These are phyloP conservation scores for Themeda triandra DNA, from an alignment of 176 grass and related monocot species.

Conservation along the genomic window DNA sequence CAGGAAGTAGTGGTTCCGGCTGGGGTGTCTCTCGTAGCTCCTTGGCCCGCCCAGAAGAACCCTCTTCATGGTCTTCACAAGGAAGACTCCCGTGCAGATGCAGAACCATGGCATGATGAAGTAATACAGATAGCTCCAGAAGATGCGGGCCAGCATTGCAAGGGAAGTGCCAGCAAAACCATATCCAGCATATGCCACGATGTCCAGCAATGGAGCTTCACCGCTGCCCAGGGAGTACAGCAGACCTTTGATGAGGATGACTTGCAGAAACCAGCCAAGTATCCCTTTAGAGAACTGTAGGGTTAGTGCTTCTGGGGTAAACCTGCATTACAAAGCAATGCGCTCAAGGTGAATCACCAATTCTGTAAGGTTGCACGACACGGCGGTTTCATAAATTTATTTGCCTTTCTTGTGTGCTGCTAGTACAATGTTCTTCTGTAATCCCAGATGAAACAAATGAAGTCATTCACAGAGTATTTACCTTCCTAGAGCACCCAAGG, in stretches of 20 bases:
- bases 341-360: not conserved
- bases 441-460: not conserved
- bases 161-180: conserved; percentile 56
- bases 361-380: not conserved
- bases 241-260: conserved; percentile 58
- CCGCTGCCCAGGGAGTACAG: conserved; percentile 57
- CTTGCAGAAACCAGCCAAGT: conserved; percentile 67
- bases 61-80: conserved; percentile 82
- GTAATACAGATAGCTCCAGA: conserved; percentile 65
- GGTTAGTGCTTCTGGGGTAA: conserved; percentile 73
- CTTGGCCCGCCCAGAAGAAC: conserved; percentile 43
- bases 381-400: not conserved
- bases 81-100: conserved; percentile 66
- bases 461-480: not conserved
- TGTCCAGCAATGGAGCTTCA: conserved; percentile 65
- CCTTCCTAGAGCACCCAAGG: conserved; percentile 58
- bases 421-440: not conserved
- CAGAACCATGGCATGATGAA: conserved; percentile 73
- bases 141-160: conserved; percentile 48
- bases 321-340: conserved; percentile 44
- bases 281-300: conserved; percentile 73
- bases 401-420: not conserved
- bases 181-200: conserved; percentile 72
- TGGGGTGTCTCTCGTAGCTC: conserved; percentile 57
- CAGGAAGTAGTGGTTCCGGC: conserved; percentile 73